Evolutionary conservation across 2,329 filamentous ascomycete species (phyloP).

Genomic region (Orbilia blumenaviensis): DNA sequence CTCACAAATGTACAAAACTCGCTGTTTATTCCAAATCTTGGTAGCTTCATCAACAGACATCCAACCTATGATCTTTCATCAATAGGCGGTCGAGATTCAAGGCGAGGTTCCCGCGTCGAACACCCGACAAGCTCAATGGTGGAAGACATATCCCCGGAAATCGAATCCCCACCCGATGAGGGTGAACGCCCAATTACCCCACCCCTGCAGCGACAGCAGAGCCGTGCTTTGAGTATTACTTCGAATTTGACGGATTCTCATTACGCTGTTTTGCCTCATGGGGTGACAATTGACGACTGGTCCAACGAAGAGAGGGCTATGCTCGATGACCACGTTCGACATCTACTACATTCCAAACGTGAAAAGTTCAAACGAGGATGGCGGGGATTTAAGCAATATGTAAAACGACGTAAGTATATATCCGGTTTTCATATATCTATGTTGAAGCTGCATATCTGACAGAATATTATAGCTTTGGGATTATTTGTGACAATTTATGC

Average conservation of each 20-base stretch:
- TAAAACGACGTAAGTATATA: conserved; percentile 70
- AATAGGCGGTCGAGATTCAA: conserved; percentile 55
- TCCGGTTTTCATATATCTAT: no score
- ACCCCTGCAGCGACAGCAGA: conserved; percentile 58
- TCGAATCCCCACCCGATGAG: conserved; percentile 13
- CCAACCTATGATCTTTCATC: conserved; percentile 78
- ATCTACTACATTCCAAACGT: conserved; percentile 83
- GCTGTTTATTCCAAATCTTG: conserved; percentile 84
- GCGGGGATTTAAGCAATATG: conserved; percentile 83
- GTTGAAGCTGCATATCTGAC: conserved; percentile 10
- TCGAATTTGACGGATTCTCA: conserved; percentile 74
- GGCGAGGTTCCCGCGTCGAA: conserved; percentile 53
- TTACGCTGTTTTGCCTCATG: conserved; percentile 82
- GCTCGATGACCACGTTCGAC: conserved; percentile 84
- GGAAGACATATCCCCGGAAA: conserved; percentile 56
- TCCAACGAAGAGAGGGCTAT: conserved; percentile 75
- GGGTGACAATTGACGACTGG: conserved; percentile 77
- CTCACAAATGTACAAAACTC: conserved; percentile 91
- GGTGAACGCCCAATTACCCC: neutral
- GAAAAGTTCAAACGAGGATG: conserved; percentile 80
- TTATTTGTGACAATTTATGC: conserved; percentile 87
- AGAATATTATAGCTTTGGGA: conserved; percentile 73
- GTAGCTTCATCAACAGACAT: conserved; percentile 76
- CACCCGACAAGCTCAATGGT: conserved; percentile 51
- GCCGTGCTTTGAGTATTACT: conserved; percentile 70